phyloP scores from a whole-genome alignment of 2,329 filamentous ascomycete species.

The Mollisia scopiformis region DNA sequence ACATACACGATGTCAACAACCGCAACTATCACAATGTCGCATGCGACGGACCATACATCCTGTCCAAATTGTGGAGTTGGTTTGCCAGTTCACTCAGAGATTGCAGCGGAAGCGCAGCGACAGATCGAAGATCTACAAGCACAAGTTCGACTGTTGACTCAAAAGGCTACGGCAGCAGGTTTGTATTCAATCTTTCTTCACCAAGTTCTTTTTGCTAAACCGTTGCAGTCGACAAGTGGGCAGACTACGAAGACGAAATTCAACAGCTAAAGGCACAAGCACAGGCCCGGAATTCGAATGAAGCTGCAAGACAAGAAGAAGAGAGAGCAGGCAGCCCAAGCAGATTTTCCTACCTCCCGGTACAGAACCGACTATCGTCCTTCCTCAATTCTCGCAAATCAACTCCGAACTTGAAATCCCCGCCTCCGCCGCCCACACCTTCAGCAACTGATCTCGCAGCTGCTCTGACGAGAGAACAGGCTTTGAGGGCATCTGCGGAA shows the following conservation, averaged over 20 bases:
- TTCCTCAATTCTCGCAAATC: conserved; percentile 55
- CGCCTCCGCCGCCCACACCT: conserved; percentile 27
- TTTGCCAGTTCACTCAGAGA: conserved; percentile 28
- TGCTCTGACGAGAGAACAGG: conserved; percentile 68
- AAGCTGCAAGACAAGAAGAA: conserved; percentile 25
- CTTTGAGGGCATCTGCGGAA: conserved; percentile 70
- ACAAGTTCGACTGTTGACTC: conserved; percentile 70
- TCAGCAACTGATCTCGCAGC: conserved; percentile 56
- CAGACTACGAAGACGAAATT: conserved; percentile 82
- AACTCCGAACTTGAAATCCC: conserved; percentile 41
- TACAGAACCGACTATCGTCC: conserved; percentile 41
- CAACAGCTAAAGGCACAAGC: conserved; percentile 54
- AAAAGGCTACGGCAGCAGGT: conserved; percentile 69
- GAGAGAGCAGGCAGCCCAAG: conserved; percentile 12
- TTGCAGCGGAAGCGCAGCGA: conserved; percentile 49
- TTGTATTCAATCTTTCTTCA: conserved; percentile 31
- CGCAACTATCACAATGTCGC: conserved; percentile 35
- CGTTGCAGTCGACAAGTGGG: conserved; percentile 61
- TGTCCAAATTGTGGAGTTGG: conserved; percentile 38
- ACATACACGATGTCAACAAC: conserved; percentile 35
- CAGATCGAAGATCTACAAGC: conserved; percentile 71
- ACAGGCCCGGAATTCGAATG: conserved; percentile 23
- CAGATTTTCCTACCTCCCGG: conserved; percentile 33
- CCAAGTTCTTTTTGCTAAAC: conserved; percentile 7
- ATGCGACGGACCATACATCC: conserved; percentile 16